These are phyloP conservation scores for Stemphylium vesicarium DNA, from an alignment of 2,329 filamentous ascomycete species.

Conservation along the genomic window DNA sequence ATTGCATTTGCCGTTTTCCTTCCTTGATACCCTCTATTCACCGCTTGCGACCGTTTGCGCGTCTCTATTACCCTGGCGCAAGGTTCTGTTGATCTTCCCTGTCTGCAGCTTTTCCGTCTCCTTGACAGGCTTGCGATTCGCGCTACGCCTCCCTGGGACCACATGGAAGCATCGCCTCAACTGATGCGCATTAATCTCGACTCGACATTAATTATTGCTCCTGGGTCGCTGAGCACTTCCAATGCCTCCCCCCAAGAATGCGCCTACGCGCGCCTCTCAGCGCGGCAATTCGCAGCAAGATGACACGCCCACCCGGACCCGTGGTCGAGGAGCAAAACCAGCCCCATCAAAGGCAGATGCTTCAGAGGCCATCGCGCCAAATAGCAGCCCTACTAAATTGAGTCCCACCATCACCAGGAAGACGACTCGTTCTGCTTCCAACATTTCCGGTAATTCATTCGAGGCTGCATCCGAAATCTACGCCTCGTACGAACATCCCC, in stretches of 20 bases:
- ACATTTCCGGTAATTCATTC: slow-evolving; percentile 42
- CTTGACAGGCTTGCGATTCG: slow-evolving; percentile 42
- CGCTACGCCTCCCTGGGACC: slow-evolving; percentile 43
- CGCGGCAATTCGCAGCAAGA: slow-evolving; percentile 41
- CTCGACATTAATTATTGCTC: slow-evolving; percentile 10
- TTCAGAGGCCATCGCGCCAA: slow-evolving; percentile 32
- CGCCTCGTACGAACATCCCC: slow-evolving; percentile 40
- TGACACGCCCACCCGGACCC: slow-evolving; percentile 43
- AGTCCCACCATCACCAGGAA: slow-evolving; percentile 40
- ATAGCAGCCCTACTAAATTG: slow-evolving; percentile 31
- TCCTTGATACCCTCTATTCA: slow-evolving; percentile 21
- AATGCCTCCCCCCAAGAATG: slow-evolving; percentile 38
- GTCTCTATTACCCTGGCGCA: slow-evolving; percentile 20
- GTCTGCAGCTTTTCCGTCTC: slow-evolving; percentile 33
- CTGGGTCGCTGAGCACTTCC: slow-evolving; percentile 3
- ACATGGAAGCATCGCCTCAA: slow-evolving; percentile 31
- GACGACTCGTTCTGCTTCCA: slow-evolving; percentile 46
- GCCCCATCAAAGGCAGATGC: slow-evolving; percentile 37
- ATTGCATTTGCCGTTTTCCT: slow-evolving; percentile 26
- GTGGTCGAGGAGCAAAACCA: slow-evolving; percentile 42
- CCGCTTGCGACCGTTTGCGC: slow-evolving; percentile 19
- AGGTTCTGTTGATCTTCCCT: slow-evolving; percentile 32
- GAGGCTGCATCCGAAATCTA: slow-evolving; percentile 38
- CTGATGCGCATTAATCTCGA: slow-evolving; percentile 18
- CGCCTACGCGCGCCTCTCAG: slow-evolving; percentile 38